Evolutionary conservation across 176 grass and related monocot species (phyloP), one percentile per base, ranked within the genome.

Genomic region (Tillandsia fasciculata): DNA sequence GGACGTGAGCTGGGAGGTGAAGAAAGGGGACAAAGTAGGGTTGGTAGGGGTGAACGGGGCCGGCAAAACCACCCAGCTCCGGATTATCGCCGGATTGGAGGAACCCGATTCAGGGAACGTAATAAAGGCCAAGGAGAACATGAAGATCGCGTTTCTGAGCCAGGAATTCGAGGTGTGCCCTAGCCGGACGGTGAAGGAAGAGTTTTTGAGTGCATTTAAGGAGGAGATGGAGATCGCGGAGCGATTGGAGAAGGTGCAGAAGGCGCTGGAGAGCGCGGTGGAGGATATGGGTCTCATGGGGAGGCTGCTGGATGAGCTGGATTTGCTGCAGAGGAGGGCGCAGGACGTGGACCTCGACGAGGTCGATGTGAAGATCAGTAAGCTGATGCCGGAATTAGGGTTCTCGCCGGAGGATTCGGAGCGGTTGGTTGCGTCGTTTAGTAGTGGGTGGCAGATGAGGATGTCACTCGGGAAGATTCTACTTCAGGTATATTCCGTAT

Each of bases 381-480:
- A 88, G 79, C 70, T 99, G 65, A 90, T 99, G 95, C 95, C 95
- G 1, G 82, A 94, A 28, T 83, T 99, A 12, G 95, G 95, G 9
- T 99, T 99, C 75, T 11, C 52, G 14, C 78, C 84, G 9, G 87
- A 99, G 81, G 95, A 99, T 24, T 83, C 82, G 3, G 95, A 93
- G 67, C 69, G 87, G 64, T 78, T 99, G 1, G 95, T 99, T 8
- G 83, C 87, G 12, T 99, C 95, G 47, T 99, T 93, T 72, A 93
- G 87, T 1, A 82, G 94, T 2, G 94, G 94, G 1, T 99, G 94
- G 94, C 71, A 99, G 72, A 99, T 99, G 94, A 90, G 94, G 77
- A 93, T 99, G 78, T 99, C 94, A 14, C 89, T 99, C 1, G 94
- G 94, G 51, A 99, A 99, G 76, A 92, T 99, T 70, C 82, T 99